Conservation (phyloP, 768 basidiomycete species). For the Tricholomella constricta region DNA sequence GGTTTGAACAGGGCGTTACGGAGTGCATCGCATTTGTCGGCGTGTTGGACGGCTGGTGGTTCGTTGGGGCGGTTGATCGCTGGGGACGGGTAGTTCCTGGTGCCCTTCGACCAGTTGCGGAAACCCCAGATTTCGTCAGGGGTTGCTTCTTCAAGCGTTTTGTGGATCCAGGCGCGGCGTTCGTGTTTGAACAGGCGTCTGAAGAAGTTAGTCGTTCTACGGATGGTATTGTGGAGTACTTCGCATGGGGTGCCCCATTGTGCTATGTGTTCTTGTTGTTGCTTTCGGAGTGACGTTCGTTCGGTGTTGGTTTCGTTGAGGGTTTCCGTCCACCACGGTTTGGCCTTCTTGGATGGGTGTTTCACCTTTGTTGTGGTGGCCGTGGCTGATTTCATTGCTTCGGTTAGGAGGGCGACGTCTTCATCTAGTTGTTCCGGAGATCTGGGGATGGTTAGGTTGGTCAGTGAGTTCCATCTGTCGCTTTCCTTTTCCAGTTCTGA, state of each 20-base stretch:
- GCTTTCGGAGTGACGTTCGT: background rate
- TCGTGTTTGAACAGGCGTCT: slow-evolving; percentile 5
- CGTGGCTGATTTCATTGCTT: too few species aligned
- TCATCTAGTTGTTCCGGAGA: too few species aligned
- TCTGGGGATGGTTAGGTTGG: too few species aligned
- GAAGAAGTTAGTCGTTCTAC: slow-evolving; percentile 3
- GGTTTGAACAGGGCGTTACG: background rate
- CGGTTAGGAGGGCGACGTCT: too few species aligned
- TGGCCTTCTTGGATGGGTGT: background rate
- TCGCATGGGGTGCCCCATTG: background rate
- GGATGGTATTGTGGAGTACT: background rate
- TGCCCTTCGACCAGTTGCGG: slow-evolving; percentile 23
- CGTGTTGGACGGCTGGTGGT: background rate
- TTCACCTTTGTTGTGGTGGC: background rate
- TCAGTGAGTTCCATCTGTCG: too few species aligned
- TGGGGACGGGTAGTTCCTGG: slow-evolving; percentile 27
- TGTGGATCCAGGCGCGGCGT: background rate
- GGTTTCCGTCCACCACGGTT: slow-evolving; percentile 4
- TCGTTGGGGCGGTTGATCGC: slow-evolving; percentile 13
- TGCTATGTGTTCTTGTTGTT: background rate
- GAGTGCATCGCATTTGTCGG: slow-evolving; percentile 3
- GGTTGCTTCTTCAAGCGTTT: slow-evolving; percentile 15
- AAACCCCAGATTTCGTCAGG: slow-evolving; percentile 26
- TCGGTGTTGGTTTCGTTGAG: background rate
- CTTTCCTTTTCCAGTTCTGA: too few species aligned